Percentiles rank a stretch among this genome's conserved stretches.
phyloP scores from a whole-genome alignment of 257 asterid species.

The Solanum tacnaense region DNA sequence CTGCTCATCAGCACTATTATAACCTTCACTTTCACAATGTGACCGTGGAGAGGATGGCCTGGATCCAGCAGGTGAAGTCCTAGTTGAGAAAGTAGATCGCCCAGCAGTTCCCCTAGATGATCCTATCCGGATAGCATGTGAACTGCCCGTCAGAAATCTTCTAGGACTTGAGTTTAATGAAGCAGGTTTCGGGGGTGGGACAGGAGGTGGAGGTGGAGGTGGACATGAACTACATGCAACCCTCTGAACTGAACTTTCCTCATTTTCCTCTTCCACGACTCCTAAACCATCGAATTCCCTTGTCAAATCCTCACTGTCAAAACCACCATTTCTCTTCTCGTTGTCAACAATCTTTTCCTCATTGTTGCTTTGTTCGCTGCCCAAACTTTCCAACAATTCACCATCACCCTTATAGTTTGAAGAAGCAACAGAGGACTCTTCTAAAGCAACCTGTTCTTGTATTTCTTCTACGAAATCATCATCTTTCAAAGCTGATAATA shows the following conservation, averaged over 20 bases:
- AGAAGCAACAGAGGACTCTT: constrained; percentile 33
- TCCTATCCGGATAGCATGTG: constrained; percentile 46
- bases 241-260: constrained; percentile 44
- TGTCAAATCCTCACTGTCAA: constrained; percentile 28
- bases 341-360: constrained; percentile 25
- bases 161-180: constrained; percentile 37
- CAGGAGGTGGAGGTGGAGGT: constrained; percentile 98
- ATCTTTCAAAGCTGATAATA: constrained; percentile 38
- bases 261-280: constrained; percentile 46
- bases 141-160: constrained; percentile 34
- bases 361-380: constrained; percentile 19
- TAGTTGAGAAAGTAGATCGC: constrained; percentile 55
- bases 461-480: constrained; percentile 41
- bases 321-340: constrained; percentile 31
- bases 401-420: constrained; percentile 37
- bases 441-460: constrained; percentile 41
- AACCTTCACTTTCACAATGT: constrained; percentile 90
- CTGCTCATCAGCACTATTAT: constrained; percentile 96
- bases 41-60: constrained; percentile 96
- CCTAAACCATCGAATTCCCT: constrained; percentile 33
- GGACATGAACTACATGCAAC: constrained; percentile 58
- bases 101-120: constrained; percentile 57
- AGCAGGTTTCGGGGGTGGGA: constrained; percentile 85
- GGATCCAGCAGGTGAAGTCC: constrained; percentile 85
- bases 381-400: constrained; percentile 22